Conservation (phyloP, 2,329 filamentous ascomycete species). For the Rachicladosporium sp. region DNA sequence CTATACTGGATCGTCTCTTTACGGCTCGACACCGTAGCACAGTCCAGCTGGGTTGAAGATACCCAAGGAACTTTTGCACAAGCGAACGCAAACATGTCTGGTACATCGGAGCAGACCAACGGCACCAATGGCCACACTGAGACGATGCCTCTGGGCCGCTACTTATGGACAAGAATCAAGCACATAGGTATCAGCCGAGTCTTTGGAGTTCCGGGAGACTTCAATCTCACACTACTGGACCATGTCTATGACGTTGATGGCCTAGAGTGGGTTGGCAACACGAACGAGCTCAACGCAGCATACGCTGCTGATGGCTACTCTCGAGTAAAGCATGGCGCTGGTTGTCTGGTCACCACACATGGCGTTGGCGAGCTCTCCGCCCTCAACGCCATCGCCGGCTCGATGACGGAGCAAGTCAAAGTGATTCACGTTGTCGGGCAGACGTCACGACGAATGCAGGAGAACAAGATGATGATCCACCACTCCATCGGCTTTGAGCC, state of each 20-base stretch:
- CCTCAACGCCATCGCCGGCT: slow-evolving; percentile 33
- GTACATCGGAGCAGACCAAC: background rate
- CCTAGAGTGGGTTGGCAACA: slow-evolving; percentile 38
- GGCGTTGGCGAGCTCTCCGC: slow-evolving; percentile 43
- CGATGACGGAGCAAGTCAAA: slow-evolving; percentile 32
- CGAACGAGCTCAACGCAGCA: slow-evolving; percentile 47
- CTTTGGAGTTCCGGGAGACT: slow-evolving; percentile 35
- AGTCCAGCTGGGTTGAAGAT: too few species aligned
- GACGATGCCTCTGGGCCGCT: slow-evolving; percentile 29
- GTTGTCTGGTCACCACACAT: slow-evolving; percentile 45
- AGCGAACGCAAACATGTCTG: slow-evolving; percentile 1
- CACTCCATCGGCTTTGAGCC: slow-evolving; percentile 31
- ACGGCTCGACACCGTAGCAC: too few species aligned
- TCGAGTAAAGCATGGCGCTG: slow-evolving; percentile 39
- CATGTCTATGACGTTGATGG: slow-evolving; percentile 28
- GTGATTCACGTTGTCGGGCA: slow-evolving; percentile 36
- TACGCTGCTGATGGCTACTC: slow-evolving; percentile 49
- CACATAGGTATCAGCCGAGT: slow-evolving; percentile 30
- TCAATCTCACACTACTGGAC: slow-evolving; percentile 35
- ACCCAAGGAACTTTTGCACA: too few species aligned
- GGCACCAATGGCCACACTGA: slow-evolving; percentile 3
- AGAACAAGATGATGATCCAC: slow-evolving; percentile 33
- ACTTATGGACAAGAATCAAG: slow-evolving; percentile 31
- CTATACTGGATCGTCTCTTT: too few species aligned
- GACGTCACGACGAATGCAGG: slow-evolving; percentile 30